Percentiles rank a stretch among this genome's conserved stretches.
phyloP scores from a whole-genome alignment of 2,329 filamentous ascomycete species.

The Penicillium sp. region DNA sequence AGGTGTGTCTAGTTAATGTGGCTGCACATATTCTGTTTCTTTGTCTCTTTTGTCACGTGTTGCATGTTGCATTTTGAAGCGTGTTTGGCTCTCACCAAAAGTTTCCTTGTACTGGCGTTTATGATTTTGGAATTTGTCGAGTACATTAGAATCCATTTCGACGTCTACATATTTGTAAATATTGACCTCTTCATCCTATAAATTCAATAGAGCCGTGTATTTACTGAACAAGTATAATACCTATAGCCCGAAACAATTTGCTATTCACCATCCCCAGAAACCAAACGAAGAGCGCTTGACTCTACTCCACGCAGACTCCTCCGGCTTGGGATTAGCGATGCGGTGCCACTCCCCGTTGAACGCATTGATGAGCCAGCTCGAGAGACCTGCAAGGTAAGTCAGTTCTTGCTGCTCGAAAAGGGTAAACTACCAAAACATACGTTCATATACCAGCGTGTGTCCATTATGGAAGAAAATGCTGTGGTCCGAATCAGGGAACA shows the following conservation, averaged over 20 bases:
- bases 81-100: background rate
- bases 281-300: slow-evolving; percentile 18
- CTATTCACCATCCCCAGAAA: background rate
- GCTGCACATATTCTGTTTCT: background rate
- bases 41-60: background rate
- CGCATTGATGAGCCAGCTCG: slow-evolving; percentile 89
- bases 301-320: slow-evolving; percentile 27
- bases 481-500: slow-evolving; percentile 95
- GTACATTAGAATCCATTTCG: background rate
- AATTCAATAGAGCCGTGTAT: background rate
- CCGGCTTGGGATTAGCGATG: slow-evolving; percentile 51
- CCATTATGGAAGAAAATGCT: slow-evolving; percentile 93
- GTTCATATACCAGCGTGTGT: slow-evolving; percentile 85
- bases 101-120: background rate
- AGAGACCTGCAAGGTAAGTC: slow-evolving; percentile 31
- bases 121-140: background rate
- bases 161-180: background rate
- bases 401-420: background rate
- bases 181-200: background rate
- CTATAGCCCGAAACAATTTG: slow-evolving; percentile 4
- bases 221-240: background rate
- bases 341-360: slow-evolving; percentile 93
- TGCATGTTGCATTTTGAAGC: background rate
- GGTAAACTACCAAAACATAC: slow-evolving; percentile 51
- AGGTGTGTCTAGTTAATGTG: background rate